A percentile compares a stretch with the other conserved stretches of the same genome.
Evolutionary conservation across 345 rosid species (phyloP).

Genomic region (Litchi chinensis): DNA sequence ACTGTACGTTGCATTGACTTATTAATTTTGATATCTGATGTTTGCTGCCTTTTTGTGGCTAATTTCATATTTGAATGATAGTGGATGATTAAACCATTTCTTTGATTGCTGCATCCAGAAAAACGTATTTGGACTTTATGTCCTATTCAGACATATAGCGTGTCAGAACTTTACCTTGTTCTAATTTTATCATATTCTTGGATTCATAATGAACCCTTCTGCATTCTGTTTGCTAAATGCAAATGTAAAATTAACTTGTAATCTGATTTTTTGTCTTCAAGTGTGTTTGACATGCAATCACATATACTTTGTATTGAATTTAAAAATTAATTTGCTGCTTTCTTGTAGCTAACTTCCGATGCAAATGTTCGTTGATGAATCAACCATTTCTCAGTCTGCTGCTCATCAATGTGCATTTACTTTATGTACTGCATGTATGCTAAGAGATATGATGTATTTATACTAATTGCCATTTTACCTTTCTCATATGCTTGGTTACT

Average conservation of each 20-base stretch:
- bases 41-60: neutral
- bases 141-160: neutral
- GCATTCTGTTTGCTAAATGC: neutral
- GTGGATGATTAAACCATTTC: conserved; percentile 6
- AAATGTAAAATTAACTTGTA: neutral
- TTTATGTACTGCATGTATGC: neutral
- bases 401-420: neutral
- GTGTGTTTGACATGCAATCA: neutral
- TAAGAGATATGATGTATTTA: neutral
- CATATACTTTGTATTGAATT: neutral
- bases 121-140: neutral
- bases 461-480: neutral
- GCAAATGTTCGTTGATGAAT: neutral
- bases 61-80: conserved; percentile 3
- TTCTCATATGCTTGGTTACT: neutral
- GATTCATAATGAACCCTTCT: neutral
- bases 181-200: conserved; percentile 3
- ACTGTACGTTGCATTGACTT: neutral
- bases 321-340: neutral
- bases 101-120: neutral
- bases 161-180: neutral
- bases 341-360: neutral
- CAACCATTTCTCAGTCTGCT: neutral
- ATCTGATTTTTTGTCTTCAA: neutral
- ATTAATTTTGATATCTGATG: neutral